These are phyloP conservation scores for Xerocomus spinulosus DNA, from an alignment of 768 basidiomycete genomes.

Conservation along the genomic window DNA sequence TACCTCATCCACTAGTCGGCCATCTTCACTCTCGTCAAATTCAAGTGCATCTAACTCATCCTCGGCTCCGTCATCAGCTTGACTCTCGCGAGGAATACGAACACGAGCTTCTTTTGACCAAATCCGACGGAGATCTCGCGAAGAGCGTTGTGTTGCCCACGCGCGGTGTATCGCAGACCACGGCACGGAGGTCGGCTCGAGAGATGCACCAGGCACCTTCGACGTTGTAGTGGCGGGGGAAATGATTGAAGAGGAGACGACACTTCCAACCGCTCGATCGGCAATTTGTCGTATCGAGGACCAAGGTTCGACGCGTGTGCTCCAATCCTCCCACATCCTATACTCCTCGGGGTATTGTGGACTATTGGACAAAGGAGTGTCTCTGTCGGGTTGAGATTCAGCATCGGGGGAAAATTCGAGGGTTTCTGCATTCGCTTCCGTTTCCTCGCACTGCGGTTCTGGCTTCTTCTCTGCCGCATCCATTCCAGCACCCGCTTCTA, in stretches of 20 bases:
- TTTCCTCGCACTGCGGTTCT: slow-evolving; percentile 8
- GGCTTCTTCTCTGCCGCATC: slow-evolving; percentile 4
- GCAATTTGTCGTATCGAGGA: slow-evolving; percentile 64
- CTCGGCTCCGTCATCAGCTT: slow-evolving; percentile 31
- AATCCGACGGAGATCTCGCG: slow-evolving; percentile 48
- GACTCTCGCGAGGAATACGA: slow-evolving; percentile 33
- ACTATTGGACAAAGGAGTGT: slow-evolving; percentile 1
- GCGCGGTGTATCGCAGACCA: slow-evolving; percentile 66
- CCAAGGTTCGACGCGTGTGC: slow-evolving; percentile 65
- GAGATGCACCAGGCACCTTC: slow-evolving; percentile 11
- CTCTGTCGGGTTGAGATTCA: background rate
- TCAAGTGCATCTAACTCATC: slow-evolving; percentile 29
- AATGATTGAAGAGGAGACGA: slow-evolving; percentile 36
- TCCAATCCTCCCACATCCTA: slow-evolving; percentile 63
- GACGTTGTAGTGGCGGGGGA: slow-evolving; percentile 14
- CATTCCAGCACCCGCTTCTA: slow-evolving; percentile 3
- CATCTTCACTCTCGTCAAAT: slow-evolving; percentile 32
- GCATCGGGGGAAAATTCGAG: slow-evolving; percentile 14
- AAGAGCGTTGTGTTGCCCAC: slow-evolving; percentile 55
- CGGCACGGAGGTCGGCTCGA: slow-evolving; percentile 53
- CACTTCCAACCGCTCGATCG: slow-evolving; percentile 69
- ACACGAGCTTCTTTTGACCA: slow-evolving; percentile 54
- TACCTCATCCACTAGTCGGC: slow-evolving; percentile 51
- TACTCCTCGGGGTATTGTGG: slow-evolving; percentile 18
- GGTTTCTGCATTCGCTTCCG: slow-evolving; percentile 17